Evolutionary conservation across 164 flowering plant species (phyloP), one percentile per base, ranked within the genome.

Genomic region (Buxus sempervirens): DNA sequence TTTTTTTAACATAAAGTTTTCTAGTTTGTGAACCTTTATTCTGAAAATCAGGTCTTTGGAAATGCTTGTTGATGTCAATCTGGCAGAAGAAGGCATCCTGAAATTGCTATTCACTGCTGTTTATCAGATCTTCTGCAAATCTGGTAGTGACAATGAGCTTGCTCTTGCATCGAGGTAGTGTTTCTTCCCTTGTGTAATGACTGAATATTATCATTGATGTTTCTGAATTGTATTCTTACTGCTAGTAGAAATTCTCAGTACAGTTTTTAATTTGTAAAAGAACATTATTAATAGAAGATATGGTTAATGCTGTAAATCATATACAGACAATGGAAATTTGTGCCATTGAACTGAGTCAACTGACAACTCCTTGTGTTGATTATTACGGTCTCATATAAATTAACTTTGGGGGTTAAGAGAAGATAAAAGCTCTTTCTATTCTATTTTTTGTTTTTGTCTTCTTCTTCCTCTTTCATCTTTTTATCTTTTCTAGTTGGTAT

Each of bases 41-140:
- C 69, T 65, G 54, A 65, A 66, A 24, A 71, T 65, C 85, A 96
- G 99, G 73, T 93, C 98, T 32, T 70, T 96, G 58, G 93, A 89
- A 73, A 85, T 74, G 90, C 96, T 96, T 74, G 87, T 76, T 62
- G 82, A 71, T 60, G 86, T 91, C 68, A 78, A 88, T 80, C 71
- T 88, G 27, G 96, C 90, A 9, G 97, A 88, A 82, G 99, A 93
- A 78, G 99, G 99, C 42, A 73, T 96, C 73, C 73, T 91, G 80
- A 85, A 90, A 73, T 69, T 96, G 82, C 76, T 93, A 48, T 84
- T 93, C 80, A 84, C 86, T 78, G 83, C 86, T 26, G 81, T 80
- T 74, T 83, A 87, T 75, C 78, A 86, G 72, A 80, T 86, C 75
- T 76, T 80, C 60, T 28, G 62, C 27, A 88, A 75, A 77, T 81